A percentile compares a stretch with the other conserved stretches of the same genome.
Conservation (phyloP, 148 eudicot genomes). For the Fallopia convolvulus region DNA sequence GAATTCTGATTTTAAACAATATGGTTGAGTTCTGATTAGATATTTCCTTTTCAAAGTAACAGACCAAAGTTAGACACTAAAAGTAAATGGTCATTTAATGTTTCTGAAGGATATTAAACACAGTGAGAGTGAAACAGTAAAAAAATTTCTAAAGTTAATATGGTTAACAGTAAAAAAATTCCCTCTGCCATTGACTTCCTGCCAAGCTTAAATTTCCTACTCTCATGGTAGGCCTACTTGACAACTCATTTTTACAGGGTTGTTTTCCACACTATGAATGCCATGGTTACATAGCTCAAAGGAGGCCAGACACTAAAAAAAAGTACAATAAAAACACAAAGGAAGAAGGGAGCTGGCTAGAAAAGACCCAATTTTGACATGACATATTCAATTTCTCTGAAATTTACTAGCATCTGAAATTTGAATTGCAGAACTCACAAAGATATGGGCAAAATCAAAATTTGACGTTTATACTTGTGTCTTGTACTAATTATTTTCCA, state of each 20-base stretch:
- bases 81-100: background rate
- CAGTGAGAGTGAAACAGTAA: background rate
- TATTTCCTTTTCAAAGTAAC: background rate
- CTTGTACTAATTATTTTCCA: slow-evolving; percentile 7
- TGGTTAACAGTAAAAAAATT: background rate
- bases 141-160: background rate
- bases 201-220: background rate
- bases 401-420: background rate
- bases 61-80: background rate
- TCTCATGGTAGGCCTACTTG: background rate
- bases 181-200: slow-evolving; percentile 3
- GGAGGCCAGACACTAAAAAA: background rate
- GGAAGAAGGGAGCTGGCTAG: background rate
- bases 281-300: slow-evolving; percentile 2
- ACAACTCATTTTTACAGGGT: slow-evolving; percentile 1
- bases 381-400: slow-evolving; percentile 8
- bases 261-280: background rate
- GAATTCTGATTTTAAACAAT: background rate
- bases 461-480: slow-evolving; percentile 9
- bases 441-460: slow-evolving; percentile 2
- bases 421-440: background rate
- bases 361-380: background rate
- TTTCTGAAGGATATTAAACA: background rate
- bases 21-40: background rate
- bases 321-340: slow-evolving; percentile 2